Conservation (phyloP, 2,329 filamentous ascomycete species). For the Alternaria burnsii region DNA sequence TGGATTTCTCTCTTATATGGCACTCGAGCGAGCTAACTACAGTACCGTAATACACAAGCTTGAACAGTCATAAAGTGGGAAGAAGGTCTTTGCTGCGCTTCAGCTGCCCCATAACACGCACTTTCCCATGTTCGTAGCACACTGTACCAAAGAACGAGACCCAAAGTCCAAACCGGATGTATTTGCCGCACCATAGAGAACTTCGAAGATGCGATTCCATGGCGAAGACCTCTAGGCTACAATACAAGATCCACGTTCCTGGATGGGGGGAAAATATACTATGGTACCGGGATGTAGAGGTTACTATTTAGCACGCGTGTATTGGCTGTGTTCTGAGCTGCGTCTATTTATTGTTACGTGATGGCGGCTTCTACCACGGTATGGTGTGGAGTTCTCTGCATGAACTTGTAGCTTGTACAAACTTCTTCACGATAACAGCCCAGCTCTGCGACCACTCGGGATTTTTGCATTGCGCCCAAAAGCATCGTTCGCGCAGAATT, state of each 20-base stretch:
- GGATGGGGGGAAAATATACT: no score
- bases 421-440: background rate
- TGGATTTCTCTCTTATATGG: background rate
- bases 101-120: background rate
- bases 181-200: background rate
- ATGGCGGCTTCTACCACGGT: background rate
- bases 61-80: background rate
- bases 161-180: background rate
- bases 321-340: background rate
- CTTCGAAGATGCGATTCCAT: background rate
- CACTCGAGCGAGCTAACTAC: background rate
- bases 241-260: background rate
- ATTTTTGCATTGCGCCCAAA: background rate
- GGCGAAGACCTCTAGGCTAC: background rate
- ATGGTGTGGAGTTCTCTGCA: background rate
- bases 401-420: background rate
- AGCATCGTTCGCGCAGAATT: background rate
- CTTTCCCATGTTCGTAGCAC: background rate
- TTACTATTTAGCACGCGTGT: background rate
- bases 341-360: background rate
- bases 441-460: background rate
- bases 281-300: background rate
- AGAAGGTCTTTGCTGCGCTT: background rate
- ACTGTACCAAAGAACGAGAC: background rate
- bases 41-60: background rate